These are phyloP conservation scores for Lactarius quietus DNA, from an alignment of 768 basidiomycete genomes.

Conservation along the genomic window DNA sequence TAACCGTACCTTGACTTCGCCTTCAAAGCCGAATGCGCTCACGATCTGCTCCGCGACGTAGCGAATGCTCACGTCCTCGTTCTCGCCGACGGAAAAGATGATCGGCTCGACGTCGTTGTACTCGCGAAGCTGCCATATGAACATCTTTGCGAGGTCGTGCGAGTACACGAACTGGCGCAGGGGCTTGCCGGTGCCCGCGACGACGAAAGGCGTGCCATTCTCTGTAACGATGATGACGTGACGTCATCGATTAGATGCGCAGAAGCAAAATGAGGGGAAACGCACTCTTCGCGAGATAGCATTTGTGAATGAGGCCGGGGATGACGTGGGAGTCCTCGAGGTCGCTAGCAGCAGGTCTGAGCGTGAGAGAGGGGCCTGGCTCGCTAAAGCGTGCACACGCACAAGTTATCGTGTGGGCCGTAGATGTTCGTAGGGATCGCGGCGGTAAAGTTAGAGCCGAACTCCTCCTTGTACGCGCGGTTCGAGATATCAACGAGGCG, in stretches of 20 bases:
- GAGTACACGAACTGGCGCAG: constrained; percentile 97
- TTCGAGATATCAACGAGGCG: constrained; percentile 94
- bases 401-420: constrained; percentile 93
- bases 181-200: constrained; percentile 86
- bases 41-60: constrained; percentile 86
- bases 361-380: neutral
- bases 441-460: constrained; percentile 91
- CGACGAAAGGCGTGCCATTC: constrained; percentile 79
- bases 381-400: constrained; percentile 27
- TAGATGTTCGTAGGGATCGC: constrained; percentile 98
- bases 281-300: constrained; percentile 83
- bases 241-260: neutral
- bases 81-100: constrained; percentile 88
- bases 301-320: constrained; percentile 89
- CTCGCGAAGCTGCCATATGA: constrained; percentile 88
- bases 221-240: constrained; percentile 42
- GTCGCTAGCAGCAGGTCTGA: constrained; percentile 52
- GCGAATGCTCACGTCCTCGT: constrained; percentile 91
- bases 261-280: neutral
- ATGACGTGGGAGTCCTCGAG: constrained; percentile 91
- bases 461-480: constrained; percentile 94
- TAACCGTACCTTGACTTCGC: constrained; percentile 72
- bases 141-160: constrained; percentile 89
- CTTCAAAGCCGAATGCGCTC: constrained; percentile 69
- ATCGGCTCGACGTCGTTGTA: constrained; percentile 92